phyloP scores from a whole-genome alignment of 2,329 filamentous ascomycete species.

The Exophiala viscosa region DNA sequence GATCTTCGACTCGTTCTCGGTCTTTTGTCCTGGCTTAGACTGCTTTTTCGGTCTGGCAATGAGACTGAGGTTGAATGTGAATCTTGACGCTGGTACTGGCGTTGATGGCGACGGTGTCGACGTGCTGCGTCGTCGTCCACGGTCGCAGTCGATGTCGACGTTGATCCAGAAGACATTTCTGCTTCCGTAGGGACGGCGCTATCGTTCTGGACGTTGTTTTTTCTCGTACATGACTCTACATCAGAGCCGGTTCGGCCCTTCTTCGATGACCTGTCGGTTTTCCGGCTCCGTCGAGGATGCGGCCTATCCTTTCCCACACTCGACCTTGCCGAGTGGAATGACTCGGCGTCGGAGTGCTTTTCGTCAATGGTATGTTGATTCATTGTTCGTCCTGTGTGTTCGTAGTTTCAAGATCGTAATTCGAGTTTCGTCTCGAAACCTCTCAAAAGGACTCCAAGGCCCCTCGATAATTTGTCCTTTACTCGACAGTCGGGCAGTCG shows the following conservation, averaged over 20 bases:
- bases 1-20: slow-evolving; percentile 1
- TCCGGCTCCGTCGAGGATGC: background rate
- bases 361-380: background rate
- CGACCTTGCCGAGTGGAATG: slow-evolving; percentile 24
- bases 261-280: background rate
- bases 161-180: background rate
- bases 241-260: too few relatives aligned
- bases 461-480: too few relatives aligned
- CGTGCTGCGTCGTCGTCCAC: background rate
- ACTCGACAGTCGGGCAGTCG: too few relatives aligned
- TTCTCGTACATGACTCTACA: background rate
- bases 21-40: background rate
- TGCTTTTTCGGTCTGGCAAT: slow-evolving; percentile 14
- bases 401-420: background rate
- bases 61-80: too few relatives aligned
- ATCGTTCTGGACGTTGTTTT: background rate
- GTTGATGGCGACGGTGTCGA: background rate
- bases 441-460: too few relatives aligned
- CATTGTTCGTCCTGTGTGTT: background rate
- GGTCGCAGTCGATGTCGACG: background rate
- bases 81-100: background rate
- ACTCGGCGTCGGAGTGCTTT: slow-evolving; percentile 16
- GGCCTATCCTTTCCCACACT: slow-evolving; percentile 5
- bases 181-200: too few relatives aligned
- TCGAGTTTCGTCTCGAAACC: background rate